Evolutionary conservation across 495 filamentous ascomycete genomes (phyloP).

Genomic region (Penicillium ochrochloron): DNA sequence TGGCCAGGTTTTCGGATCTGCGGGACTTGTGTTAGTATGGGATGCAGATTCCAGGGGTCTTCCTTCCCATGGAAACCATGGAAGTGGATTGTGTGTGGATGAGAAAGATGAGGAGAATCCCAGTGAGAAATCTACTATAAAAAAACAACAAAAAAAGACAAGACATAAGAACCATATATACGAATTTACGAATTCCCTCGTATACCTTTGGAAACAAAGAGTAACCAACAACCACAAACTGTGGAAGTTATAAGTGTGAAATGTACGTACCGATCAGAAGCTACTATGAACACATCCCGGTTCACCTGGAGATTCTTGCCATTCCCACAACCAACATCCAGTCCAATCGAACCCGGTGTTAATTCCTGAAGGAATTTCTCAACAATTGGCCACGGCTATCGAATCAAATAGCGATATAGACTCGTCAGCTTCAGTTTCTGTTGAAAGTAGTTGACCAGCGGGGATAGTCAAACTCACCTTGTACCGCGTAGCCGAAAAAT

Average conservation of each 20-base stretch:
- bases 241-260: conserved; percentile 1
- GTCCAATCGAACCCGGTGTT: conserved; percentile 73
- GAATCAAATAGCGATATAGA: neutral
- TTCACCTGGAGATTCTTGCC: conserved; percentile 92
- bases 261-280: conserved; percentile 71
- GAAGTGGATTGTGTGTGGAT: neutral
- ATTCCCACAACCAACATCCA: conserved; percentile 92
- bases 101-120: neutral
- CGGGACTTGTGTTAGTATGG: conserved; percentile 11
- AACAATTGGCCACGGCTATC: conserved; percentile 89
- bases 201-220: conserved; percentile 6
- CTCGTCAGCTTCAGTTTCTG: neutral
- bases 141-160: conserved; percentile 11
- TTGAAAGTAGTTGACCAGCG: too few relatives aligned
- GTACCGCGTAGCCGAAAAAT: conserved; percentile 94
- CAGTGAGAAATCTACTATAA: conserved; percentile 6
- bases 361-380: conserved; percentile 74
- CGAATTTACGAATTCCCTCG: conserved; percentile 1
- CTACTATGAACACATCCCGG: conserved; percentile 77
- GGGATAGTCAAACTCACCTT: conserved; percentile 58
- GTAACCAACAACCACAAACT: conserved; percentile 14
- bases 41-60: neutral
- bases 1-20: conserved; percentile 72
- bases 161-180: conserved; percentile 11
- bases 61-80: neutral